These are phyloP conservation scores for Neoarthrinium moseri DNA, from an alignment of 2,329 filamentous ascomycete species.

Conservation along the genomic window DNA sequence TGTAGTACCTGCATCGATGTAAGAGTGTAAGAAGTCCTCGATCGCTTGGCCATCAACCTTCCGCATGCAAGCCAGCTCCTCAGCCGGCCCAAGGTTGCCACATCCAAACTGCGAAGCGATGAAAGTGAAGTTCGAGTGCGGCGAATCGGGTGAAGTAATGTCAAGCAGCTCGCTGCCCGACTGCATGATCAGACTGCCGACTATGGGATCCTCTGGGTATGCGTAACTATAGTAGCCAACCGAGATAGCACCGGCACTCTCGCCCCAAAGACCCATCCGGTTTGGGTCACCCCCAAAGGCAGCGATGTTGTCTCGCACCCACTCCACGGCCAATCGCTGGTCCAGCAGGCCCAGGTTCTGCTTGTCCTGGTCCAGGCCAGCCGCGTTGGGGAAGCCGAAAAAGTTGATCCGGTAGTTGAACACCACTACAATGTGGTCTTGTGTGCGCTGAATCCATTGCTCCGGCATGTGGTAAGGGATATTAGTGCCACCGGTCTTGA, in stretches of 20 bases:
- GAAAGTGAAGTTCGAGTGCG: constrained; percentile 32
- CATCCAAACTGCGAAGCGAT: constrained; percentile 33
- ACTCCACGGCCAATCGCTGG: constrained; percentile 48
- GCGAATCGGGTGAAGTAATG: constrained; percentile 20
- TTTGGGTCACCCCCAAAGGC: constrained; percentile 45
- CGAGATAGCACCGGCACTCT: constrained; percentile 42
- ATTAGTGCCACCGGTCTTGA: constrained; percentile 17
- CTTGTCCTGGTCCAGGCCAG: constrained; percentile 19
- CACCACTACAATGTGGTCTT: constrained; percentile 33
- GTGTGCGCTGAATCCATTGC: constrained; percentile 19
- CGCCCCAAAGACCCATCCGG: constrained; percentile 40
- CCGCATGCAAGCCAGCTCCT: constrained; percentile 35
- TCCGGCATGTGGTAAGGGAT: constrained; percentile 15
- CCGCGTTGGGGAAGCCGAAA: constrained; percentile 30
- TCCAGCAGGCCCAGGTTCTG: constrained; percentile 49
- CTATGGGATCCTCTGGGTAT: constrained; percentile 44
- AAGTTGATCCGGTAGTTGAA: constrained; percentile 38
- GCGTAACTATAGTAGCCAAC: constrained; percentile 42
- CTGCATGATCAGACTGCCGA: constrained; percentile 37
- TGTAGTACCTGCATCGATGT: constrained; percentile 16
- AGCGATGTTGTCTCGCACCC: constrained; percentile 46
- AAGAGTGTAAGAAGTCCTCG: constrained; percentile 29
- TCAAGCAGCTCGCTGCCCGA: constrained; percentile 35
- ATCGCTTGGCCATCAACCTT: constrained; percentile 27
- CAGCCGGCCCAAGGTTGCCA: constrained; percentile 18